Base-by-base conservation (phyloP, 2,329 filamentous ascomycete genomes). In the Neophaeococcomyces aloes region DNA sequence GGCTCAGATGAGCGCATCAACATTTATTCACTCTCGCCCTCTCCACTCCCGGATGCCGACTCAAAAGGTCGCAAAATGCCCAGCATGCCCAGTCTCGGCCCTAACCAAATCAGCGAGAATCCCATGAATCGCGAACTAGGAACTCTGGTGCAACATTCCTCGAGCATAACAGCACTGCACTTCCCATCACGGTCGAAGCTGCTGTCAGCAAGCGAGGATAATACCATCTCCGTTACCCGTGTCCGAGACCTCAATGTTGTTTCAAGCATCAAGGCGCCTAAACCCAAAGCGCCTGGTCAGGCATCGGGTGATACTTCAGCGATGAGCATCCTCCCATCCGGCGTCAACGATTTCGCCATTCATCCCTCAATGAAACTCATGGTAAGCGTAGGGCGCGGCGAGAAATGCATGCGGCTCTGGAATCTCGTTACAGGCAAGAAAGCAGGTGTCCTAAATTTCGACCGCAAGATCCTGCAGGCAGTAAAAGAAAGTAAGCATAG, bases 321-420 rank as follows among this genome's bases (percentile, higher is more conserved):
- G 2, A 75, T 81, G 8, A 87, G 86, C 14, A 83, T 79, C 37
- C 78, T 83, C 19, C 88, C 88, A 0, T 77, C 81, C n/a, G 91
- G 91, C 14, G 78, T 96, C 53, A 96, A 94, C 61, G 85, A 88
- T 61, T 94, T 98, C 61, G 86, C 89, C 2, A 83, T 98, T 19
- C 91, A 98, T 61, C 89, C 91, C 0, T 93, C 85, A 61, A 86
- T 94, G 75, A 96, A 95, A 67, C 70, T 98, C 39, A 94, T 96
- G 85, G 78, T 98, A 48, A 93, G 79, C 55, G 87, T 96, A 7
- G 83, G 86, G 53, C 86, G 82, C 56, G 87, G 87, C 52, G 91
- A 98, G 67, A 80, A 79, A 52, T 86, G 81, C 58, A 93, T 98
- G 84, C 72, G 91, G 51, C 64, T 96, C 52, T 98, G 91, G 91